Conservation (phyloP, 352 stramenopile genomes). For the Thalassiosira exigua region DNA sequence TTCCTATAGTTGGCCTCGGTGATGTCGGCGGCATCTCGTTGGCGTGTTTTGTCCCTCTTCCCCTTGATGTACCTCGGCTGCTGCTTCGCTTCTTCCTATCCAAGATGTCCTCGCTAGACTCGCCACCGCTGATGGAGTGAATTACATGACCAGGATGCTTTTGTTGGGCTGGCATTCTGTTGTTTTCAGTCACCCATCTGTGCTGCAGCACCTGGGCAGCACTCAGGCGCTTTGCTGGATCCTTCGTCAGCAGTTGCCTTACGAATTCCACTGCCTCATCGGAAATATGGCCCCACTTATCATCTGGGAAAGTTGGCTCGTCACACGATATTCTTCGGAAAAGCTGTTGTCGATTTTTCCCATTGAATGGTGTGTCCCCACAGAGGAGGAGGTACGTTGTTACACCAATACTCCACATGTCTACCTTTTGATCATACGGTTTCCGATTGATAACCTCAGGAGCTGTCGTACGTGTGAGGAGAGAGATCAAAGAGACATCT, state of each 20-base stretch:
- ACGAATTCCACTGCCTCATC: slow-evolving; percentile 92
- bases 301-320: slow-evolving; percentile 54
- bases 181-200: slow-evolving; percentile 30
- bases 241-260: slow-evolving; percentile 89
- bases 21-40: neutral
- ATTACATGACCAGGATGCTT: neutral
- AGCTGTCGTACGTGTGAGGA: slow-evolving; percentile 75
- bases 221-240: slow-evolving; percentile 90
- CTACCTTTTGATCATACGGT: slow-evolving; percentile 92
- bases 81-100: slow-evolving; percentile 7
- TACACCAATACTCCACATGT: slow-evolving; percentile 93
- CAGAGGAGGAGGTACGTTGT: slow-evolving; percentile 90
- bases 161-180: neutral
- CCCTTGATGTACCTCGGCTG: neutral
- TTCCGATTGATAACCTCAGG: slow-evolving; percentile 89
- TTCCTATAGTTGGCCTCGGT: neutral
- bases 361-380: slow-evolving; percentile 90
- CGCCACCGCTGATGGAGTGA: neutral
- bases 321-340: slow-evolving; percentile 79
- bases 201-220: slow-evolving; percentile 59
- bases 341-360: slow-evolving; percentile 84
- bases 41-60: neutral
- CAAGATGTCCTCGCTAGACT: slow-evolving; percentile 11
- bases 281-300: slow-evolving; percentile 91
- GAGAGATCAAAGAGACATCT: too few species aligned